Base-by-base conservation (phyloP, 805 yeast genomes). In the Candida yuanshanica region DNA sequence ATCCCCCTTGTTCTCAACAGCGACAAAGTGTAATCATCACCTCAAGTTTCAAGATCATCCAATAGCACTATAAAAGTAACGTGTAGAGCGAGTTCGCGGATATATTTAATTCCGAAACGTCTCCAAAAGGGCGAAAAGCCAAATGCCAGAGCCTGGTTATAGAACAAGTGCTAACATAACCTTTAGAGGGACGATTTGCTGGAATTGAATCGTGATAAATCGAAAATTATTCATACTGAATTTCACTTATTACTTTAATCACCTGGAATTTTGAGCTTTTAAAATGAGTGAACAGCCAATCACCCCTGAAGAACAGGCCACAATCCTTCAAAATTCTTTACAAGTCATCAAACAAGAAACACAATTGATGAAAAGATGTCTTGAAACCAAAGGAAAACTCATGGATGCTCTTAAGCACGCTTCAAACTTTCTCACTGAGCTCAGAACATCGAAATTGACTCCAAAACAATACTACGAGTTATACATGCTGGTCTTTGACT, bases 381-480 rank as follows among this genome's bases (percentile, higher is more conserved):
- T 91, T 44, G 82, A 79, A 44, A 69, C 77, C 11, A 77, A 78
- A 40, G 31, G 31, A 18, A 78, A 78, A 55, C 71, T 91, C 39
- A 81, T 91, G 78, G 95, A 83, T 56, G 95, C 96, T 2, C 64
- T 93, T 43, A 86, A 88, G 53, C 93, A 89, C 58, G 87, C 95
- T 25, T 78, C 95, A 24, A 77, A 81, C 22, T 79, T 89, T 66
- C 69, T 93, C 41, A 79, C 81, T 25, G 97, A 90, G 63, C 66
- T 91, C 39, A 71, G 97, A 41, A 83, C 91, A 4, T 77, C 82
- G 37, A 69, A 70, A 36, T 68, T 88, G 44, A 72, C 87, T 2
- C 97, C 99, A 0, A 89, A 89, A 58, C 90, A 86, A 60, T 93
- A 93, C 70, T 93, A 93, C 60, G 98, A 90, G 62, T 65, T 93